Conservation (phyloP, 371 early-diverging fungal genomes). For the Vairimorpha ceranae region DNA sequence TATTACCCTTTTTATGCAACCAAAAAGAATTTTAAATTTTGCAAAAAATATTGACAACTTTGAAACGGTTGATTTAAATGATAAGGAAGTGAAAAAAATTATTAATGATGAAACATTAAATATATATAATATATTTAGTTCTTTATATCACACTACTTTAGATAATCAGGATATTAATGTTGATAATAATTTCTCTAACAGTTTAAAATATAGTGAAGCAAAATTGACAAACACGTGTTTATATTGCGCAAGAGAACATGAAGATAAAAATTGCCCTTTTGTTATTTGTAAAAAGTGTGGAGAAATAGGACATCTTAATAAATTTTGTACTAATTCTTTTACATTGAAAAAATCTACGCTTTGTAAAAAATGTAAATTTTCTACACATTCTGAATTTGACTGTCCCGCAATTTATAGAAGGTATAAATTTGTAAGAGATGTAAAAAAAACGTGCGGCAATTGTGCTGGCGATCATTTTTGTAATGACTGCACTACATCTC, state of each 20-base stretch:
- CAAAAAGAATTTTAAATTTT: background rate
- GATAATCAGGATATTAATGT: background rate
- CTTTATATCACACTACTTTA: conserved; percentile 19
- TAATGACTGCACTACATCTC: conserved; percentile 15
- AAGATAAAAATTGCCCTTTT: conserved; percentile 16
- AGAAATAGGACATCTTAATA: conserved; percentile 2
- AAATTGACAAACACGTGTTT: background rate
- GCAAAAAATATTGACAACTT: background rate
- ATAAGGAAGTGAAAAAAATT: background rate
- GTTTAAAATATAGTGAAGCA: background rate
- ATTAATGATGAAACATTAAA: background rate
- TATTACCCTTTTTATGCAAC: background rate
- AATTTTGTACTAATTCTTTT: background rate
- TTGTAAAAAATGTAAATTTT: conserved; percentile 1
- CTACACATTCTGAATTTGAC: conserved; percentile 2
- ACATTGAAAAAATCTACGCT: background rate
- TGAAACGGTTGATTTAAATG: background rate
- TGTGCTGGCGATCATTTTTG: conserved; percentile 5
- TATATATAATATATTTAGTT: conserved; percentile 13
- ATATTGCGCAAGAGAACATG: conserved; percentile 19
- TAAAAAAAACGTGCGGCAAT: conserved; percentile 19
- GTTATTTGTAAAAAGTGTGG: conserved; percentile 14
- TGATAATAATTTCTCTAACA: background rate
- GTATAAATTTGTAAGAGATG: conserved; percentile 11
- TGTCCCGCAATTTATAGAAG: conserved; percentile 29